Evolutionary conservation across 768 basidiomycete genomes (phyloP).

Genomic region (Lepiota venenata): DNA sequence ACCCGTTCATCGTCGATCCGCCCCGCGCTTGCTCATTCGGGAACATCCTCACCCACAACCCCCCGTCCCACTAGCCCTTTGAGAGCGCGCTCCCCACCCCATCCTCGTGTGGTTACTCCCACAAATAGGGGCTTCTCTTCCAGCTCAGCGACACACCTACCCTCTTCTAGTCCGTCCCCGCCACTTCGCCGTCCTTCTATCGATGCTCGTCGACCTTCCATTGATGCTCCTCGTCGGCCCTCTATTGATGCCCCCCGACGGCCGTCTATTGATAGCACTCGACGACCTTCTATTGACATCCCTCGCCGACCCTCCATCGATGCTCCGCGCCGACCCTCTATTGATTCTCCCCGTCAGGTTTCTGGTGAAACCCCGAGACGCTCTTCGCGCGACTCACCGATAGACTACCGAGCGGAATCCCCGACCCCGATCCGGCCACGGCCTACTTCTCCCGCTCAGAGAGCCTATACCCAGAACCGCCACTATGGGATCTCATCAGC

Average conservation of each 20-base stretch:
- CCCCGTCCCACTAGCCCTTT: slow-evolving; percentile 18
- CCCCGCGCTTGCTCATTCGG: slow-evolving; percentile 2
- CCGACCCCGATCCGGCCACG: slow-evolving; percentile 40
- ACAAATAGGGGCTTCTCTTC: slow-evolving; percentile 43
- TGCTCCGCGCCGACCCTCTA: slow-evolving; percentile 11
- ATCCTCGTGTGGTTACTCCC: slow-evolving; percentile 34
- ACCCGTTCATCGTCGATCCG: not conserved
- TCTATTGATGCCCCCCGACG: slow-evolving; percentile 27
- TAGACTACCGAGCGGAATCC: slow-evolving; percentile 17
- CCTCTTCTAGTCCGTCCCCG: slow-evolving; percentile 31
- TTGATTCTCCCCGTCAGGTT: slow-evolving; percentile 24
- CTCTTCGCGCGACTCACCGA: slow-evolving; percentile 33
- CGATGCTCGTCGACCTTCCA: slow-evolving; percentile 36
- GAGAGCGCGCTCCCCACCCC: slow-evolving; percentile 39
- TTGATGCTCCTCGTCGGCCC: slow-evolving; percentile 25
- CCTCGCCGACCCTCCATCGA: slow-evolving; percentile 37
- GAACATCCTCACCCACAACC: slow-evolving; percentile 8
- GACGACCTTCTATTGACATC: slow-evolving; percentile 12
- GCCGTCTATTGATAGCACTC: slow-evolving; percentile 32
- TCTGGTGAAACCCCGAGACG: slow-evolving; percentile 25
- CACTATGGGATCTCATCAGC: slow-evolving; percentile 59
- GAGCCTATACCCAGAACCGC: slow-evolving; percentile 49
- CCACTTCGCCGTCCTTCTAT: slow-evolving; percentile 33
- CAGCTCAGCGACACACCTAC: slow-evolving; percentile 48
- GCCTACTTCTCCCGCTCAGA: slow-evolving; percentile 43